Percentiles rank a stretch among this genome's conserved stretches.
phyloP scores from a whole-genome alignment of 352 stramenopile genomes.

The Blastocystis hominis region DNA sequence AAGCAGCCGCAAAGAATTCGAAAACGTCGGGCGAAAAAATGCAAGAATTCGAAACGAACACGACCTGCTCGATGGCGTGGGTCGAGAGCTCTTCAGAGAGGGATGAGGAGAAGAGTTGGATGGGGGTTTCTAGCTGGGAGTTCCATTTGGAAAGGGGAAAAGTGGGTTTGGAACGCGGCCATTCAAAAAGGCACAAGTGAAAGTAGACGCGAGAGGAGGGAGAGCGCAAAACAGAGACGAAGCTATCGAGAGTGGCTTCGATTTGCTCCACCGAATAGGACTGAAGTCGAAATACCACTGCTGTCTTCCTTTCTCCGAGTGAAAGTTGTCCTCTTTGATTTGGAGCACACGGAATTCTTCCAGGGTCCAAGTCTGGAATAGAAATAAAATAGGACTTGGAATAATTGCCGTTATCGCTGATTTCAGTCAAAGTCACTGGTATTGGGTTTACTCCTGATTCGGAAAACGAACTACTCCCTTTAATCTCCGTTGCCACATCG shows the following conservation, averaged over 20 bases:
- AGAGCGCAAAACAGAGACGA: neutral
- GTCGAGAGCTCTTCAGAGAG: neutral
- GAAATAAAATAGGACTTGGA: no score
- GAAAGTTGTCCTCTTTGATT: neutral
- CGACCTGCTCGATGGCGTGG: neutral
- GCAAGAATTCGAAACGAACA: neutral
- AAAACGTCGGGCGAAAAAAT: neutral
- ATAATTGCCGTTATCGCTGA: neutral
- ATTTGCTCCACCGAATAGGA: neutral
- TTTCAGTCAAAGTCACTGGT: neutral
- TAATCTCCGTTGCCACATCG: no score
- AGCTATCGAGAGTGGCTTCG: neutral
- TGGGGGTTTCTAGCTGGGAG: neutral
- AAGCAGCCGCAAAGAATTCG: constrained; percentile 15
- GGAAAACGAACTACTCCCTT: no score
- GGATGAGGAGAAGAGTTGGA: neutral
- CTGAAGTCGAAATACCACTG: neutral
- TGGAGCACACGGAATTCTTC: neutral
- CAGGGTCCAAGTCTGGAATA: constrained; percentile 33
- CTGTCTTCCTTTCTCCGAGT: constrained; percentile 27
- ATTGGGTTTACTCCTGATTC: neutral
- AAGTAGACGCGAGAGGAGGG: neutral
- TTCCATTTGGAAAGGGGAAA: neutral
- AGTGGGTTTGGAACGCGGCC: neutral
- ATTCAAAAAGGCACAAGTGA: neutral